Evolutionary conservation across 2,329 filamentous ascomycete genomes (phyloP).

Genomic region (Scorias spongiosa): DNA sequence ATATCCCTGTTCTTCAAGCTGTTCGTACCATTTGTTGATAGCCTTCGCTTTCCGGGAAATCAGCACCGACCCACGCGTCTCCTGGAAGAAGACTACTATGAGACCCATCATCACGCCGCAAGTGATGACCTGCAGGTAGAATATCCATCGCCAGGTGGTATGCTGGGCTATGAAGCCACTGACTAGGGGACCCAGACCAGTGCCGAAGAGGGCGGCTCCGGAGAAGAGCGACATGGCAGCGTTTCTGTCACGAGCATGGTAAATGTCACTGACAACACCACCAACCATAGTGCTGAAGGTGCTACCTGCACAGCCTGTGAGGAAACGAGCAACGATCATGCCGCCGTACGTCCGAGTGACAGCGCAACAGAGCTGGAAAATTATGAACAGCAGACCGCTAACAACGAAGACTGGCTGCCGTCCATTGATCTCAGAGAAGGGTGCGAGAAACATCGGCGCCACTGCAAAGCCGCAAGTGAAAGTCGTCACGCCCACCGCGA

Average conservation of each 20-base stretch:
- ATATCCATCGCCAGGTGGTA: constrained; percentile 69
- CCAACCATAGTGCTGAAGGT: constrained; percentile 81
- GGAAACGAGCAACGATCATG: constrained; percentile 61
- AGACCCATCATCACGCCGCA: constrained; percentile 47
- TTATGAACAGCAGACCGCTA: constrained; percentile 56
- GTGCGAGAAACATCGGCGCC: constrained; percentile 76
- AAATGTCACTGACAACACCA: constrained; percentile 81
- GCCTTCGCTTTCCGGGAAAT: constrained; percentile 57
- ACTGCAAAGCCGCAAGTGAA: constrained; percentile 71
- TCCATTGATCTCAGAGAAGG: constrained; percentile 78
- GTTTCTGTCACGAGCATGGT: constrained; percentile 62
- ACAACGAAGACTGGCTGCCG: constrained; percentile 67
- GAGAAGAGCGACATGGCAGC: constrained; percentile 83
- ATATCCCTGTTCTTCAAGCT: constrained; percentile 50
- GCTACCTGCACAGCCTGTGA: constrained; percentile 62
- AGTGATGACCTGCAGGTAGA: constrained; percentile 68
- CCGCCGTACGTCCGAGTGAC: constrained; percentile 53
- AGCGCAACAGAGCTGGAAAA: constrained; percentile 59
- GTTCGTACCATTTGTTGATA: constrained; percentile 67
- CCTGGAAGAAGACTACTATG: constrained; percentile 57
- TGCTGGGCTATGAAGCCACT: constrained; percentile 53
- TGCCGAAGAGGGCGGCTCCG: constrained; percentile 63
- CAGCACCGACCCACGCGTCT: constrained; percentile 69
- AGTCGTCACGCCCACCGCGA: constrained; percentile 61
- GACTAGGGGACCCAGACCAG: constrained; percentile 61